These are phyloP conservation scores for Diaporthe aspalathi DNA, from an alignment of 2,329 filamentous ascomycete species.

Conservation along the genomic window DNA sequence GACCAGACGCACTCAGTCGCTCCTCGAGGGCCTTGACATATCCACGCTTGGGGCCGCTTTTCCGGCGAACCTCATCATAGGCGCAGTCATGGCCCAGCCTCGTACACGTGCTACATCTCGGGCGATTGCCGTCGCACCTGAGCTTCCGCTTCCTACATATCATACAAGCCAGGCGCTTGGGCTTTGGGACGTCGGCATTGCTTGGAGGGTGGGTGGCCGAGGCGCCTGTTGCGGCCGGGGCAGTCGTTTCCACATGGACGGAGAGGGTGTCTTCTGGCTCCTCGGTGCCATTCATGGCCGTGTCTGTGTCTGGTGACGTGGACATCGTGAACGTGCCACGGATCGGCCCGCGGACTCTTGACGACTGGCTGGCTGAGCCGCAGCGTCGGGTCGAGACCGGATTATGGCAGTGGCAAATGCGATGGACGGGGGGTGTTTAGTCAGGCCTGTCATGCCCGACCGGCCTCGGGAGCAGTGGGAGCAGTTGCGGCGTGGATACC, in stretches of 20 bases:
- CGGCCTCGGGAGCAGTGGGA: neutral
- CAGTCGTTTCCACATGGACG: constrained; percentile 37
- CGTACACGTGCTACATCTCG: constrained; percentile 89
- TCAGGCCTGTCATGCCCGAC: constrained; percentile 8
- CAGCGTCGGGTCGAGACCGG: constrained; percentile 13
- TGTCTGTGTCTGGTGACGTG: constrained; percentile 53
- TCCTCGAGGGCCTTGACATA: constrained; percentile 96
- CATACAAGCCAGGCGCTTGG: constrained; percentile 95
- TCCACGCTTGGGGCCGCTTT: constrained; percentile 93
- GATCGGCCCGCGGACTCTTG: constrained; percentile 28
- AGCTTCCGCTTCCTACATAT: constrained; percentile 94
- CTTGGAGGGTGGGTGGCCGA: constrained; percentile 51
- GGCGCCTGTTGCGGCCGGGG: constrained; percentile 50
- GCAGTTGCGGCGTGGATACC: constrained; percentile 1
- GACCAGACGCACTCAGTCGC: constrained; percentile 76
- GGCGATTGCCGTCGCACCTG: constrained; percentile 85
- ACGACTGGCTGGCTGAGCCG: neutral
- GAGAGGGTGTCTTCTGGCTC: constrained; percentile 38
- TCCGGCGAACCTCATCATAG: constrained; percentile 92
- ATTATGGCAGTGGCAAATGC: constrained; percentile 2
- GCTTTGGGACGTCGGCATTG: constrained; percentile 74
- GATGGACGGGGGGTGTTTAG: neutral
- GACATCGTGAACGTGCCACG: constrained; percentile 45
- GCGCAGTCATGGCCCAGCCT: constrained; percentile 88
- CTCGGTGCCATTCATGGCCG: constrained; percentile 43